Evolutionary conservation across 306 rosid genomes (phyloP), one percentile per base, ranked within the genome.

Genomic region (Leucaena leucocephala): DNA sequence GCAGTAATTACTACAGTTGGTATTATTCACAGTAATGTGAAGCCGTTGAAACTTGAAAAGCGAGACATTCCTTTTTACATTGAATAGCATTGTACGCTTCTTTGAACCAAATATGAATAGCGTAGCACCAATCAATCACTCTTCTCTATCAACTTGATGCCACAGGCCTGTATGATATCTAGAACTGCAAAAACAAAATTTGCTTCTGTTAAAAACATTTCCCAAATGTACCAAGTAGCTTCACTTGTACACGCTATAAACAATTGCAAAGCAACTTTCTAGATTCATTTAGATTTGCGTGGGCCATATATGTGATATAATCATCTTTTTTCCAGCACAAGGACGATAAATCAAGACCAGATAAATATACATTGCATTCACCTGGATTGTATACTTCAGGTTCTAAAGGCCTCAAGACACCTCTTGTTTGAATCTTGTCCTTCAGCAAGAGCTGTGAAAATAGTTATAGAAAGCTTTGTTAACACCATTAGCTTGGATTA

Each of bases 331-430:
- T 10, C 66, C 7, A 7, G 17, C 66, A 58, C 64, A 27, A 27
- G 66, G 66, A 48, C 77, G 48, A 49, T 36, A 80, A 52, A 68
- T 49, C 27, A 76, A 67, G 34, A 76, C 43, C 16, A 73, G 75
- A 82, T 52, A 79, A 72, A 71, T 22, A 15, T 33, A 59, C 2
- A 72, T 62, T 39, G 77, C 45, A 52, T 17, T 77, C 76, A 95
- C 98, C 97, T 82, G 97, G 98, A 74, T 72, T 85, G 61, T 95
- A 92, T 46, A 95, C 94, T 88, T 95, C 97, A 46, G 98, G 91
- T 55, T 82, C 73, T 14, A 86, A 69, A 61, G 98, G 98, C 85
- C 98, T 87, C 39, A 95, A 84, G 68, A 95, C 93, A n/a, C 98
- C 98, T 83, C 93, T 91, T 67, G 95, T 87, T 89, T 90, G 91